These are phyloP conservation scores for Zygnema cylindricum DNA, from an alignment of 139 green algal genomes.

Conservation along the genomic window DNA sequence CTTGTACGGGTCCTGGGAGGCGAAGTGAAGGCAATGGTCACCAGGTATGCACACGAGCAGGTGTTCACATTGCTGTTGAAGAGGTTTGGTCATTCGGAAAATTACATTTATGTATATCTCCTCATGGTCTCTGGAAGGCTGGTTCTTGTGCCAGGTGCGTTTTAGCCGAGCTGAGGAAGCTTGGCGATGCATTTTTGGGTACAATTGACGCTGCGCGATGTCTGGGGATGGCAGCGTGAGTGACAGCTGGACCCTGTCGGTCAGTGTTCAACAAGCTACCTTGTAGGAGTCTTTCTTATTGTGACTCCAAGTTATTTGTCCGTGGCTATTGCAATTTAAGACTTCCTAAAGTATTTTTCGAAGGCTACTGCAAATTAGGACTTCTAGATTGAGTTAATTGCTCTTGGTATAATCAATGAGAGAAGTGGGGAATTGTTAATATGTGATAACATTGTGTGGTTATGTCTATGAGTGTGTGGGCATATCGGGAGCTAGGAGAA, in stretches of 20 bases:
- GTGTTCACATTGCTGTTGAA: not conserved
- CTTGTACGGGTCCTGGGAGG: constrained; percentile 25
- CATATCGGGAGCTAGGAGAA: too few relatives aligned
- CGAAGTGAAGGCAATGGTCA: constrained; percentile 24
- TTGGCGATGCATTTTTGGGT: constrained; percentile 42
- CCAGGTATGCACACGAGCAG: not conserved
- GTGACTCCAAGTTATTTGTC: not conserved
- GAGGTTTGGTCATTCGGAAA: not conserved
- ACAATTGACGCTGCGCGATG: constrained; percentile 41
- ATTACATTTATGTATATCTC: not conserved
- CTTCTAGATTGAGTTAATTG: too few relatives aligned
- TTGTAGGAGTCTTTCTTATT: not conserved
- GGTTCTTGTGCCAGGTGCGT: too few relatives aligned
- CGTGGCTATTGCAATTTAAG: too few relatives aligned
- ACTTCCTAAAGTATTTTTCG: too few relatives aligned
- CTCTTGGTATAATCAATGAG: too few relatives aligned
- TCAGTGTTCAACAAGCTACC: not conserved
- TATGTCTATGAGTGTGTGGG: too few relatives aligned
- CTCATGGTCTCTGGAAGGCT: not conserved
- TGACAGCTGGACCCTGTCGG: too few relatives aligned
- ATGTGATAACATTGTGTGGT: too few relatives aligned
- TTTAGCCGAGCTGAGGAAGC: constrained; percentile 33
- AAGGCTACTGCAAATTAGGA: too few relatives aligned
- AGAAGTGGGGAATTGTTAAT: too few relatives aligned
- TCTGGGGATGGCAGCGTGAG: constrained; percentile 40